Evolutionary conservation across 768 basidiomycete genomes (phyloP).

Genomic region (Hygrophorus russula): DNA sequence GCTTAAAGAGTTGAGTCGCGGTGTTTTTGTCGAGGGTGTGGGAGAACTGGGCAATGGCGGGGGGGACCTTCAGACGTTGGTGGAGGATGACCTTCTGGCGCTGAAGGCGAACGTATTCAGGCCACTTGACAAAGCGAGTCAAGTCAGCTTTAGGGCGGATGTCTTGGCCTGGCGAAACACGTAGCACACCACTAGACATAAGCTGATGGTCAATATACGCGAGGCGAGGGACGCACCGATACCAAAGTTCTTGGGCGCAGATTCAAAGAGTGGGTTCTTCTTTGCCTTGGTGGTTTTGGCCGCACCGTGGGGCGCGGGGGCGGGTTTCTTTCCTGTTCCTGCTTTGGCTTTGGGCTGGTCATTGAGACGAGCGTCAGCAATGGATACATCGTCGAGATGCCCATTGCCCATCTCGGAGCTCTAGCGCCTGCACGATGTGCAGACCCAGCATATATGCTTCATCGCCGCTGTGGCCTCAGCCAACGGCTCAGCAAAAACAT

Average conservation of each 20-base stretch:
- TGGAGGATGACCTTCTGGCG: constrained; percentile 97
- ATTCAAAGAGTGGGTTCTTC: constrained; percentile 96
- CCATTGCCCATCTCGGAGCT: constrained; percentile 40
- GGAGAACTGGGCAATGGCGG: constrained; percentile 96
- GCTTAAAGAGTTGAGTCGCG: constrained; percentile 94
- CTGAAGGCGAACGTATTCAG: constrained; percentile 95
- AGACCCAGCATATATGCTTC: constrained; percentile 31
- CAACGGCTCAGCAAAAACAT: background rate
- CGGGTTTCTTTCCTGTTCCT: constrained; percentile 74
- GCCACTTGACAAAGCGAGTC: constrained; percentile 99
- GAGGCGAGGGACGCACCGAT: constrained; percentile 53
- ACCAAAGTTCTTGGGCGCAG: constrained; percentile 85
- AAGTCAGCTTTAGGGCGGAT: constrained; percentile 83
- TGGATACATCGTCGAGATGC: constrained; percentile 14
- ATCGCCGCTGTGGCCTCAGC: constrained; percentile 16
- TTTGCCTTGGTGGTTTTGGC: constrained; percentile 62
- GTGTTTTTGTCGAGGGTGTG: constrained; percentile 99
- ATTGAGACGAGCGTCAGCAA: constrained; percentile 73
- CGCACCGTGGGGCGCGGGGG: constrained; percentile 73
- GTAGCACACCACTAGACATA: background rate
- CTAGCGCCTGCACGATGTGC: constrained; percentile 30
- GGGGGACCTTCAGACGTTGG: constrained; percentile 97
- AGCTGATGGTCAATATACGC: background rate
- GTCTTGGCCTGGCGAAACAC: constrained; percentile 62
- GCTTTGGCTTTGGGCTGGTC: constrained; percentile 78